A percentile compares a stretch with the other conserved stretches of the same genome.
These are phyloP conservation scores for Diplodia intermedia DNA, from an alignment of 2,329 filamentous ascomycete genomes.

Conservation along the genomic window DNA sequence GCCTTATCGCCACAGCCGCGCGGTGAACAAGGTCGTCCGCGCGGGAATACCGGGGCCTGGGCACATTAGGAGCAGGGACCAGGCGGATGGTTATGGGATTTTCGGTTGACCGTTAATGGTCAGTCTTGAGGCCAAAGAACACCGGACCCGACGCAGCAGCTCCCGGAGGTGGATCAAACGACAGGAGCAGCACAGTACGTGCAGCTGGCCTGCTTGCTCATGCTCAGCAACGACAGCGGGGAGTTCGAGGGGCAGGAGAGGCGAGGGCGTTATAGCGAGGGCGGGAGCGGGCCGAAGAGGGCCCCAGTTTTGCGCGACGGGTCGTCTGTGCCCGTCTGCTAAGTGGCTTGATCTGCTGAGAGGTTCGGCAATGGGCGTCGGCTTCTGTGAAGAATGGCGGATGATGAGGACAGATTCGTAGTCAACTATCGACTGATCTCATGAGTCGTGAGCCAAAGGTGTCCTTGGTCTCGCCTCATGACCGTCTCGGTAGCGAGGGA, in stretches of 20 bases:
- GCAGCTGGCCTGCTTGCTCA: too few relatives aligned
- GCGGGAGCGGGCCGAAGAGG: conserved; percentile 27
- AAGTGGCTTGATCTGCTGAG: conserved; percentile 10
- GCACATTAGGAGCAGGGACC: background rate
- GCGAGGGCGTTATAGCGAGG: background rate
- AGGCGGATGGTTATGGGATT: background rate
- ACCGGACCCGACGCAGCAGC: background rate
- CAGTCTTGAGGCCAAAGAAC: background rate
- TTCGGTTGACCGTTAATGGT: background rate
- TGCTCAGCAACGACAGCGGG: background rate
- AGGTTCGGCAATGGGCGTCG: conserved; percentile 10
- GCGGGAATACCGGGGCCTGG: background rate
- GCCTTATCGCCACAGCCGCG: conserved; percentile 13
- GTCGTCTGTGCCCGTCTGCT: background rate
- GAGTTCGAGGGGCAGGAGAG: background rate
- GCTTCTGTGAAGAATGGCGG: background rate
- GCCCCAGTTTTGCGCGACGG: conserved; percentile 11
- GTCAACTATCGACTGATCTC: background rate
- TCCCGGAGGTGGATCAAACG: background rate
- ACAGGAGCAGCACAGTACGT: background rate
- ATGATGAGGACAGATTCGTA: background rate
- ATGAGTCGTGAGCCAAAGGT: background rate
- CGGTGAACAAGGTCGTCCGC: background rate
- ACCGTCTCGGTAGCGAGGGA: background rate
- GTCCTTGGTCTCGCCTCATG: background rate